phyloP scores from a whole-genome alignment of 2,329 filamentous ascomycete genomes.

The Stachybotrys chartarum region DNA sequence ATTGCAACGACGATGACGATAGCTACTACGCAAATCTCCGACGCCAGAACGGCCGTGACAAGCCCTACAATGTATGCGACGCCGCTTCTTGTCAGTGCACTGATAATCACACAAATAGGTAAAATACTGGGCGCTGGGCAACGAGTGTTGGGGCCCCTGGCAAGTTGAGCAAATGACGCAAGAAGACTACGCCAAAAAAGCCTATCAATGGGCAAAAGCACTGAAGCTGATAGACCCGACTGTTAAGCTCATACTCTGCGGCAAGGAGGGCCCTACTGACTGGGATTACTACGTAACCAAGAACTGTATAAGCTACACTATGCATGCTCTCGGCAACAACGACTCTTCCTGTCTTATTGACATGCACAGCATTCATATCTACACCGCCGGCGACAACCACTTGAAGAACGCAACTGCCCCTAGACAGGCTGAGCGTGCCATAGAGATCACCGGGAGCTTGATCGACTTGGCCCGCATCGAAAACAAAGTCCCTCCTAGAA shows the following conservation, averaged over 20 bases:
- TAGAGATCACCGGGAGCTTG: constrained; percentile 58
- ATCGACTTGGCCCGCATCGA: constrained; percentile 68
- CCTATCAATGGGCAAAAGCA: constrained; percentile 63
- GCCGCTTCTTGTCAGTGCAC: background rate
- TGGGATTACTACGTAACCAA: constrained; percentile 70
- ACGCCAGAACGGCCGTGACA: constrained; percentile 61
- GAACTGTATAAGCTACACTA: constrained; percentile 44
- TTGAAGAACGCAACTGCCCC: constrained; percentile 50
- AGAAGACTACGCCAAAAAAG: constrained; percentile 59
- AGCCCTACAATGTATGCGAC: constrained; percentile 55
- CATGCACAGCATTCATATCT: constrained; percentile 74
- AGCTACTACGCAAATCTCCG: constrained; percentile 76
- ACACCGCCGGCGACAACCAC: constrained; percentile 51
- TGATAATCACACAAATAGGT: constrained; percentile 25
- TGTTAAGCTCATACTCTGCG: constrained; percentile 62
- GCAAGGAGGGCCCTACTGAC: constrained; percentile 58
- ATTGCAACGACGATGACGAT: constrained; percentile 68
- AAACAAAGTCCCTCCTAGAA: constrained; percentile 48
- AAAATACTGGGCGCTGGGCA: constrained; percentile 79
- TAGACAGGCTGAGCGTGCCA: constrained; percentile 61
- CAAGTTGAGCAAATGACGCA: constrained; percentile 61
- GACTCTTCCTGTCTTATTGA: constrained; percentile 45
- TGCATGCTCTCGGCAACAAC: constrained; percentile 15
- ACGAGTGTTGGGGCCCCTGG: constrained; percentile 61
- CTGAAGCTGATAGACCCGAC: constrained; percentile 61